A percentile compares a stretch with the other conserved stretches of the same genome.
Evolutionary conservation across 129 eudicot genomes (phyloP).

Genomic region (Arctium minus): DNA sequence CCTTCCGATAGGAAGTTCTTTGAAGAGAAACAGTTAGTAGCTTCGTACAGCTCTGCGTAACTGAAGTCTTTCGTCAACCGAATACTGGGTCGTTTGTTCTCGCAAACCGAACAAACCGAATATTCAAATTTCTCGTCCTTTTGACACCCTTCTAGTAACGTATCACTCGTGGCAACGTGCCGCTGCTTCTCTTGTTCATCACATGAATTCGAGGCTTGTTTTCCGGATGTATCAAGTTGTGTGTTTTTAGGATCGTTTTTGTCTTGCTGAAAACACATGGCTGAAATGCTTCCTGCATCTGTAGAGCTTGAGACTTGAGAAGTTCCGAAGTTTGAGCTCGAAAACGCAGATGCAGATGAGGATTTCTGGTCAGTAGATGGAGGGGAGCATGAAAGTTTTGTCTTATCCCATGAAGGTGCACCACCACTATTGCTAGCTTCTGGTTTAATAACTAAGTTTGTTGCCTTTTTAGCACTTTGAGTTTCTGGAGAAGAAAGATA

Average conservation of each 20-base stretch:
- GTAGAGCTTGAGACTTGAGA: conserved; percentile 31
- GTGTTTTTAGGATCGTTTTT: background rate
- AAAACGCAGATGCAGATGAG: conserved; percentile 8
- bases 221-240: background rate
- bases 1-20: conserved; percentile 66
- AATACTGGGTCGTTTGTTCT: conserved; percentile 45
- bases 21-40: conserved; percentile 46
- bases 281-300: conserved; percentile 11
- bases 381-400: conserved; percentile 13
- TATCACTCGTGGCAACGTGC: background rate
- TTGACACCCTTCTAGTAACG: background rate
- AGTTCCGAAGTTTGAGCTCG: conserved; percentile 30
- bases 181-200: conserved; percentile 7
- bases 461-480: conserved; percentile 21
- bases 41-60: conserved; percentile 56
- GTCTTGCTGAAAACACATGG: conserved; percentile 6
- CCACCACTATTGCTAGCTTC: conserved; percentile 7
- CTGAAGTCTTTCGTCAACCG: conserved; percentile 42
- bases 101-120: conserved; percentile 51
- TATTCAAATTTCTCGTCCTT: conserved; percentile 30
- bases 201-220: background rate
- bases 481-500: conserved; percentile 26
- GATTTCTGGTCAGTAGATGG: conserved; percentile 14
- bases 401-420: conserved; percentile 2
- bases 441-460: conserved; percentile 6